Evolutionary conservation across 1,284 basidiomycete species (phyloP).

Genomic region (Ceratobasidium sp.): DNA sequence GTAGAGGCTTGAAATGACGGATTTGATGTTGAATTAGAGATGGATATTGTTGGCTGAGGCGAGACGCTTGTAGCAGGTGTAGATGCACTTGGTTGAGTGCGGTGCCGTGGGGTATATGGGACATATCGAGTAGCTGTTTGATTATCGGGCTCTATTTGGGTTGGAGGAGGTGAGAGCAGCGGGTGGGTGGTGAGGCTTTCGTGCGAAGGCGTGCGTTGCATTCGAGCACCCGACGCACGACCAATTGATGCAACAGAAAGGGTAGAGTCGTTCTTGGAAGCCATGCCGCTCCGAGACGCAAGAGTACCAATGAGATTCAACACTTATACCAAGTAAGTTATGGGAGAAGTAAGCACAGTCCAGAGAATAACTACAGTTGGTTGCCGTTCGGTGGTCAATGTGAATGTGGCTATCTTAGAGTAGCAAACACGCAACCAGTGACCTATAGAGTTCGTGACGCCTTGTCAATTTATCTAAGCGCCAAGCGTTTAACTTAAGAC

Average conservation of each 20-base stretch:
- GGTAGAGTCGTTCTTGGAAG: constrained; percentile 53
- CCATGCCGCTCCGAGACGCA: constrained; percentile 44
- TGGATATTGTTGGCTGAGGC: constrained; percentile 56
- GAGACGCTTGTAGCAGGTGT: constrained; percentile 62
- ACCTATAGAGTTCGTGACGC: no score
- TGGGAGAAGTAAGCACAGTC: no score
- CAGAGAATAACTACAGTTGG: no score
- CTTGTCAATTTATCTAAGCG: background rate
- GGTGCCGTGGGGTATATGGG: constrained; percentile 65
- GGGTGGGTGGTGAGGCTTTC: constrained; percentile 72
- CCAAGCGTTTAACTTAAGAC: background rate
- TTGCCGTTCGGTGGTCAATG: no score
- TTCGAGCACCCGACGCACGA: constrained; percentile 58
- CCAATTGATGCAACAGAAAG: constrained; percentile 67
- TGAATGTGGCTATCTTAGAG: no score
- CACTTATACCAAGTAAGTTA: no score
- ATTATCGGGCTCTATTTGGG: constrained; percentile 43
- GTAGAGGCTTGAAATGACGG: constrained; percentile 46
- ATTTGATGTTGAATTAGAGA: constrained; percentile 53
- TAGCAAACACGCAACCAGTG: no score
- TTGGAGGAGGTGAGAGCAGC: constrained; percentile 62
- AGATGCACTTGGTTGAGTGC: constrained; percentile 60
- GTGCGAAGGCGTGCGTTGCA: constrained; percentile 63
- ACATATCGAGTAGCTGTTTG: constrained; percentile 58
- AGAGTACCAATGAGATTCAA: no score